Conservation (phyloP, 1,139 yeast species). For the Maudiozyma humilis region DNA sequence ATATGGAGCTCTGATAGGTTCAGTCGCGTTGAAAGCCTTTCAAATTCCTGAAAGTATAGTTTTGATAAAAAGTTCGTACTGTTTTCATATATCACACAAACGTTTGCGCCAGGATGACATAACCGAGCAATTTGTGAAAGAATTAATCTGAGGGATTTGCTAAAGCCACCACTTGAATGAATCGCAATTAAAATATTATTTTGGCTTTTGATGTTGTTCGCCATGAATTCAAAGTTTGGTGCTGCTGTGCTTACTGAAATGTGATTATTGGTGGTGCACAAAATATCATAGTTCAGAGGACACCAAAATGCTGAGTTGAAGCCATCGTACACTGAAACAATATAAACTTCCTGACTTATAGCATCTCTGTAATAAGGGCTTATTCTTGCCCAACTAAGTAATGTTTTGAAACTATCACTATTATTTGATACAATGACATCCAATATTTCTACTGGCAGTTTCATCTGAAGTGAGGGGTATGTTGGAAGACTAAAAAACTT, state of each 20-base stretch:
- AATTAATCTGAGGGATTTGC: slow-evolving; percentile 10
- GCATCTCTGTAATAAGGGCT: slow-evolving; percentile 6
- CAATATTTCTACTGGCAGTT: slow-evolving; percentile 13
- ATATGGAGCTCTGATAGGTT: slow-evolving; percentile 22
- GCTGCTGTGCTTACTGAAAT: slow-evolving; percentile 7
- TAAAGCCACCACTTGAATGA: slow-evolving; percentile 10
- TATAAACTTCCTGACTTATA: slow-evolving; percentile 9
- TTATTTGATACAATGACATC: slow-evolving; percentile 11
- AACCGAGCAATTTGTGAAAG: slow-evolving; percentile 13
- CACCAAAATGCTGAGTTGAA: background rate
- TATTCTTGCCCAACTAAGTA: slow-evolving; percentile 14
- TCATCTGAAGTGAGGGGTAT: slow-evolving; percentile 1
- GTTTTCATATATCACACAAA: slow-evolving; percentile 23
- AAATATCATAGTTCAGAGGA: slow-evolving; percentile 8
- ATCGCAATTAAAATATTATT: slow-evolving; percentile 12
- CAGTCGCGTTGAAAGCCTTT: slow-evolving; percentile 8
- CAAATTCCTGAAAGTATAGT: slow-evolving; percentile 22
- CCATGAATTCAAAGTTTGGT: slow-evolving; percentile 2
- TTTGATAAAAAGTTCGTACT: slow-evolving; percentile 21
- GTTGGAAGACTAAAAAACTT: too few relatives aligned
- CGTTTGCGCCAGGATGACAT: slow-evolving; percentile 12
- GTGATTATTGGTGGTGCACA: slow-evolving; percentile 10
- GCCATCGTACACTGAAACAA: slow-evolving; percentile 12
- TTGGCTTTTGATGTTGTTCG: slow-evolving; percentile 4
- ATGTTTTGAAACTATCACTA: slow-evolving; percentile 11